phyloP scores from a whole-genome alignment of 106 monocot species.

The Iris macrosiphon region DNA sequence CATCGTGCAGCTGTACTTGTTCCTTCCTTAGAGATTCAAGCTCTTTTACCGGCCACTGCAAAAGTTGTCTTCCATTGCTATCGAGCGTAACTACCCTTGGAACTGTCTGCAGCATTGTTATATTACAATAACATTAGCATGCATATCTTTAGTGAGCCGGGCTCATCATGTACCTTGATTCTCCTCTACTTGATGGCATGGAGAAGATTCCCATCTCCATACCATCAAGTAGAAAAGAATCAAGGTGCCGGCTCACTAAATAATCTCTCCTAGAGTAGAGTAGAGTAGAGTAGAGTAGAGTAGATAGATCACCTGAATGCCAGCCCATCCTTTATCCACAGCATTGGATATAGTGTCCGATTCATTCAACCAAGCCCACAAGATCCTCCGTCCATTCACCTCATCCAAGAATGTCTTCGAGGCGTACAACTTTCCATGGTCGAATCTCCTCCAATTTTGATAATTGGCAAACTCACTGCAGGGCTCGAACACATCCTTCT shows the following conservation, averaged over 20 bases:
- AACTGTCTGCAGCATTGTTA: constrained; percentile 23
- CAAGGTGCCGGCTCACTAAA: too few species aligned
- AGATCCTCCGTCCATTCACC: constrained; percentile 44
- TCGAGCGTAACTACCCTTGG: constrained; percentile 63
- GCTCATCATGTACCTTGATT: too few species aligned
- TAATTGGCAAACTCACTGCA: constrained; percentile 25
- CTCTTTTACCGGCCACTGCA: constrained; percentile 76
- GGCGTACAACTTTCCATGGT: constrained; percentile 72
- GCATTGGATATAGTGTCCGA: constrained; percentile 38
- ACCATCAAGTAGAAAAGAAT: too few species aligned
- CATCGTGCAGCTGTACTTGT: neutral
- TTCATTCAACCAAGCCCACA: constrained; percentile 71
- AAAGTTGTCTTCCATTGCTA: constrained; percentile 31
- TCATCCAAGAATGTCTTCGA: constrained; percentile 74
- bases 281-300: too few species aligned
- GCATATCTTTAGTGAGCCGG: too few species aligned
- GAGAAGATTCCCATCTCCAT: too few species aligned
- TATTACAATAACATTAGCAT: too few species aligned
- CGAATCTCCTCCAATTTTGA: constrained; percentile 43
- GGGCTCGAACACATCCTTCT: constrained; percentile 30
- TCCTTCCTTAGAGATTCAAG: constrained; percentile 48
- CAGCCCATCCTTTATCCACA: constrained; percentile 71
- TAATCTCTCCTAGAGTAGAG: too few species aligned
- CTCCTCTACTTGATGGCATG: too few species aligned
- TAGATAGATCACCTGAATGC: constrained; percentile 62